These are phyloP conservation scores for Fusarium marasasianum DNA, from an alignment of 2,329 filamentous ascomycete genomes.

Conservation along the genomic window DNA sequence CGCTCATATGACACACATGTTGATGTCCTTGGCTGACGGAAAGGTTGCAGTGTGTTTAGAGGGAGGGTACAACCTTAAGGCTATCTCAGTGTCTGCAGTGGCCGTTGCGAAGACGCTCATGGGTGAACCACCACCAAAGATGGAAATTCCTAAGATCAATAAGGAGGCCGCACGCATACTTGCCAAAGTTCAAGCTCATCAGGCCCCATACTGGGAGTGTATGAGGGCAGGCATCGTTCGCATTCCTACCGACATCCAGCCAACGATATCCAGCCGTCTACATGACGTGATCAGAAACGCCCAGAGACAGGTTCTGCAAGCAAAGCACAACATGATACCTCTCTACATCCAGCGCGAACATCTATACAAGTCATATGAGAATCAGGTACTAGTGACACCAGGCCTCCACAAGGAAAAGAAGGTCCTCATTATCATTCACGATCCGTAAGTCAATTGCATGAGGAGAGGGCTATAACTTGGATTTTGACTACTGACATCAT, in stretches of 20 bases:
- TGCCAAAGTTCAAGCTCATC: conserved; percentile 67
- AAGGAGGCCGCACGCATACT: conserved; percentile 66
- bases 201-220: conserved; percentile 85
- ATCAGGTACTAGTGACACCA: conserved; percentile 85
- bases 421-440: conserved; percentile 88
- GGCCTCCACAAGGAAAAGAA: conserved; percentile 72
- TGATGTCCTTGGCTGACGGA: conserved; percentile 91
- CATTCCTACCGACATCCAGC: conserved; percentile 58
- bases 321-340: conserved; percentile 80
- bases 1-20: conserved; percentile 98
- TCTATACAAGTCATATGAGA: conserved; percentile 80
- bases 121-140: conserved; percentile 84
- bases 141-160: conserved; percentile 65
- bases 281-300: conserved; percentile 83
- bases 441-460: conserved; percentile 69
- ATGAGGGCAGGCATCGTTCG: conserved; percentile 76
- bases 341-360: conserved; percentile 80
- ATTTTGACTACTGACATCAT: conserved; percentile 13
- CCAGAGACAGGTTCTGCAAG: conserved; percentile 76
- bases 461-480: not conserved
- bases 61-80: conserved; percentile 92
- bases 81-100: conserved; percentile 91
- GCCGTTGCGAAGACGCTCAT: conserved; percentile 93
- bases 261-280: conserved; percentile 68
- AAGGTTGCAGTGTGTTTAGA: conserved; percentile 94